phyloP scores from a whole-genome alignment of 2,329 filamentous ascomycete genomes.

The Paraphoma sp. region DNA sequence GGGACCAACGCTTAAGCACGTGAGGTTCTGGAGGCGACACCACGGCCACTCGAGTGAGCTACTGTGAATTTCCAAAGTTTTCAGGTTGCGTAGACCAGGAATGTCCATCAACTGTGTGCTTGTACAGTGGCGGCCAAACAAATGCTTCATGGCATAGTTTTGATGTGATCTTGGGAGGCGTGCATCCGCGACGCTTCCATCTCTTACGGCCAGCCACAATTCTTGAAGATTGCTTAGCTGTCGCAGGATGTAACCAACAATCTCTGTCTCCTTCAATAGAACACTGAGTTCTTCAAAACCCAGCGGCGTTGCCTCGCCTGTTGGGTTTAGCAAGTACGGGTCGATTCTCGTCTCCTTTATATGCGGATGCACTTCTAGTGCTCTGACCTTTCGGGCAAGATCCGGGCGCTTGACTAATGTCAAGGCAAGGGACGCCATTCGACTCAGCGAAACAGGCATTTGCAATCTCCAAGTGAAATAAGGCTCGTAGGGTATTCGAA shows the following conservation, averaged over 20 bases:
- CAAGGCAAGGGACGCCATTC: not conserved
- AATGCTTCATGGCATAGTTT: not conserved
- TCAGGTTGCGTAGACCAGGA: not conserved
- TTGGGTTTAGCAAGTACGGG: not conserved
- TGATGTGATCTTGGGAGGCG: not conserved
- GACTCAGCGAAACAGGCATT: no score
- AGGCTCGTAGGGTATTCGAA: not conserved
- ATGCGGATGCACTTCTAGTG: not conserved
- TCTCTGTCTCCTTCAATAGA: not conserved
- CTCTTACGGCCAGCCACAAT: not conserved
- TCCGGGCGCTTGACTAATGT: not conserved
- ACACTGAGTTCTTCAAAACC: not conserved
- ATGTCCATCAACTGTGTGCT: not conserved
- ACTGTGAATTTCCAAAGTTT: not conserved
- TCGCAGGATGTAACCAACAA: not conserved
- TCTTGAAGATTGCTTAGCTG: not conserved
- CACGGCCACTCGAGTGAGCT: not conserved
- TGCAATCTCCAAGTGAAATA: no score
- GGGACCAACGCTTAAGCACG: not conserved
- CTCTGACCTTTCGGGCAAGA: not conserved
- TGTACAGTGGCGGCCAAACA: not conserved
- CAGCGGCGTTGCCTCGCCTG: not conserved
- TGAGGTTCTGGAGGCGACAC: not conserved
- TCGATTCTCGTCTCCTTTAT: not conserved
- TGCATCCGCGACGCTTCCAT: not conserved